Base-by-base conservation (phyloP, 1,284 basidiomycete genomes). In the Malassezia yamatoensis region DNA sequence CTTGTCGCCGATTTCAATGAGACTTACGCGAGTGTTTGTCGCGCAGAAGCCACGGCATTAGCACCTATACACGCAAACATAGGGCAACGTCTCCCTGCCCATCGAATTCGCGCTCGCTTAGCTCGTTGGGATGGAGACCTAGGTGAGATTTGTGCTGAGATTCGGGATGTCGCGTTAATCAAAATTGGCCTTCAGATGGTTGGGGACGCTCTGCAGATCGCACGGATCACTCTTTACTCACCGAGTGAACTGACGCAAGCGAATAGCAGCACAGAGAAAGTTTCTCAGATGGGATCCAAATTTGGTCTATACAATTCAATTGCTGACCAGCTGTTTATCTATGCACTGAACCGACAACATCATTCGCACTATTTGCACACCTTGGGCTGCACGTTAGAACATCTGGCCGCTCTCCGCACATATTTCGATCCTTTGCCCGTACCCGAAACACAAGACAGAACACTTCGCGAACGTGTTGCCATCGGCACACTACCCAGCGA, bases 71-170 rank as follows among this genome's bases (percentile, higher is more conserved):
- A 45, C n/a, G 9, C 15, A 5, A 40, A 51, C 32, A 29, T 50
- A 5, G 37, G 36, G 29, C 41, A 24, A 20, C 21, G 20, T 29
- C 20, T 51, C 7, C 40, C 54, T 4, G 24, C 20, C 21, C 41
- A 43, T 15, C 48, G 54, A 2, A 45, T 56, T n/a, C 54, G 54
- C 15, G 54, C 54, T 5, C 49, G 49, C n/a, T 6, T 56, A 5
- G 42, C 42, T 8, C 29, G n/a, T 11, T 51, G 54, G 41, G 18
- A 10, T 4, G 15, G 16, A 9, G 18, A 15, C 5, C 9, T 18
- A 7, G 49, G 29, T n/a, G 49, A 49, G 11, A 44, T 58, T 9
- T 20, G 45, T 9, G 35, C 53, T 1, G 55, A 58, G n/a, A n/a
- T 58, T 1, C 55, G 55, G 8, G 51, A 53, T 35, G 36, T 58